phyloP scores from a whole-genome alignment of 768 basidiomycete species.

The Filobasidium floriforme region DNA sequence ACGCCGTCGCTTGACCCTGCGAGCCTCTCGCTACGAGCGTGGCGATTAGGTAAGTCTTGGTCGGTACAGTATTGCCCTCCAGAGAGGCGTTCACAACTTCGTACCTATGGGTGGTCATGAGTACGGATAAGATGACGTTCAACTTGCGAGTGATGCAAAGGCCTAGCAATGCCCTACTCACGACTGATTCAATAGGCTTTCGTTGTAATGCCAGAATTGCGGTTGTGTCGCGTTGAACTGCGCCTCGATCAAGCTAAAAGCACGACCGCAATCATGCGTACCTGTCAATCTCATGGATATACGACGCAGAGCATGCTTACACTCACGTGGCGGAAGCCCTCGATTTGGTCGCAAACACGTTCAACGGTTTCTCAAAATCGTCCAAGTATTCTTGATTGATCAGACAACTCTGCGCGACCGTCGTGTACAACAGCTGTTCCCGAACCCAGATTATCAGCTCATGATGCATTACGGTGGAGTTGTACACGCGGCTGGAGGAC shows the following conservation, averaged over 20 bases:
- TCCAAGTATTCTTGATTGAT: constrained; percentile 65
- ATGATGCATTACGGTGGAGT: no score
- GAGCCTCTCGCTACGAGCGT: constrained; percentile 61
- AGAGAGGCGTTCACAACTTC: constrained; percentile 31
- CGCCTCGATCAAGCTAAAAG: constrained; percentile 51
- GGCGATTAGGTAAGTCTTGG: constrained; percentile 57
- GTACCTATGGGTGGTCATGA: constrained; percentile 24
- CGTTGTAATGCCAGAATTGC: constrained; percentile 54
- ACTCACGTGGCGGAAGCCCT: constrained; percentile 53
- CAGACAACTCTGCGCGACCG: constrained; percentile 61
- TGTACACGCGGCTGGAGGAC: constrained; percentile 41
- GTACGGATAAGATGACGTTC: background rate
- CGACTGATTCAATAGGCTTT: constrained; percentile 55
- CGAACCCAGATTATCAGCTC: background rate
- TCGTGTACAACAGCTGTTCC: constrained; percentile 66
- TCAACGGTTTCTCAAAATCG: constrained; percentile 53
- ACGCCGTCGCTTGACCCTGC: constrained; percentile 47
- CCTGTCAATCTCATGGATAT: background rate
- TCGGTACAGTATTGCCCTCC: constrained; percentile 18
- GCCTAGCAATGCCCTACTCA: constrained; percentile 23
- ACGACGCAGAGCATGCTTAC: background rate
- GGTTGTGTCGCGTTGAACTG: constrained; percentile 56
- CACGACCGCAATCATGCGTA: background rate
- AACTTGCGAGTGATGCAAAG: background rate
- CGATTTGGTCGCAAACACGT: constrained; percentile 56